These are phyloP conservation scores for Tulasnella sp. DNA, from an alignment of 768 basidiomycete genomes.

Conservation along the genomic window DNA sequence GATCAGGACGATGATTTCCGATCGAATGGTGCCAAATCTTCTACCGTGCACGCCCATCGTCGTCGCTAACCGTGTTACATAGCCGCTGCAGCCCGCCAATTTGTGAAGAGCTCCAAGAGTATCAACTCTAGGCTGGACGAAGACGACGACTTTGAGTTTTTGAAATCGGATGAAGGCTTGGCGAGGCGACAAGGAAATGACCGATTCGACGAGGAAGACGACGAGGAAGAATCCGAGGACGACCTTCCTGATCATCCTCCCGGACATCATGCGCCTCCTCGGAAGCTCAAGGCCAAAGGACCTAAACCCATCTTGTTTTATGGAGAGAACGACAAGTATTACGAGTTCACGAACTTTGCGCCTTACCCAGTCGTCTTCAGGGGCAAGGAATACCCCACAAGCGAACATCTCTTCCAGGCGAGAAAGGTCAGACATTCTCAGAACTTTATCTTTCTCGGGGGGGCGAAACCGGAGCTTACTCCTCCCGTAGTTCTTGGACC, in stretches of 20 bases:
- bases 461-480: not conserved
- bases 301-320: not conserved
- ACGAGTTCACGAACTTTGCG: slow-evolving; percentile 4
- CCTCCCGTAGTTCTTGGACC: slow-evolving; percentile 13
- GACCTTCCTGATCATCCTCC: not conserved
- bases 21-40: not conserved
- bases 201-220: not conserved
- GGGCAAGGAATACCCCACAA: slow-evolving; percentile 5
- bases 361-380: not conserved
- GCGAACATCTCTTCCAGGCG: slow-evolving; percentile 13
- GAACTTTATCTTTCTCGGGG: not conserved
- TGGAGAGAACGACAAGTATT: not conserved
- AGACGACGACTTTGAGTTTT: not conserved
- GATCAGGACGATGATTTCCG: not conserved
- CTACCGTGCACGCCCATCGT: not conserved
- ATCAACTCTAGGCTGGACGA: not conserved
- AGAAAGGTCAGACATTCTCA: slow-evolving; percentile 5
- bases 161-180: not conserved
- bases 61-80: not conserved
- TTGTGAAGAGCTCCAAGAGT: not conserved
- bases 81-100: not conserved
- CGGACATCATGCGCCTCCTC: not conserved
- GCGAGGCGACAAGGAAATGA: not conserved
- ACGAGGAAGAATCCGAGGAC: not conserved
- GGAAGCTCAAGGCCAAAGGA: not conserved